phyloP scores from a whole-genome alignment of 2,329 filamentous ascomycete genomes.

The Coleophoma cylindrospora region DNA sequence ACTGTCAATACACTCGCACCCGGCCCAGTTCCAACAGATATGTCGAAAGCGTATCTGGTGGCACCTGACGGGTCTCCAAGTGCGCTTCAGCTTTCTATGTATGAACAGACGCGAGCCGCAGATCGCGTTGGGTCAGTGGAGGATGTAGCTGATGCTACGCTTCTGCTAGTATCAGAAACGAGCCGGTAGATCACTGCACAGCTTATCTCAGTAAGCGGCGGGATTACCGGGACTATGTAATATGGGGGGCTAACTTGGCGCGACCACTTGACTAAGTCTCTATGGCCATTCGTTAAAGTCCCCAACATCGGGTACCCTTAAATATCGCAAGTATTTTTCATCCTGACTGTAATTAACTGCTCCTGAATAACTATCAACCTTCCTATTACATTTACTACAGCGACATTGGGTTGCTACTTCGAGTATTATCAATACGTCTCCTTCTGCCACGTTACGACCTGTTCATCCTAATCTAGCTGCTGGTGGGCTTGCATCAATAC shows the following conservation, averaged over 20 bases:
- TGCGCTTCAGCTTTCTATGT: constrained; percentile 19
- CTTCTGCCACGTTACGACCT: too few species aligned
- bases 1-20: constrained; percentile 61
- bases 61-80: constrained; percentile 7
- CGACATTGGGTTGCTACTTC: too few species aligned
- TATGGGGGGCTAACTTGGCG: not conserved
- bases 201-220: constrained; percentile 34
- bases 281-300: not conserved
- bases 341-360: too few species aligned
- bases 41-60: constrained; percentile 20
- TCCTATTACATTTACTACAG: too few species aligned
- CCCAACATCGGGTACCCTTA: too few species aligned
- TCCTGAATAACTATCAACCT: too few species aligned
- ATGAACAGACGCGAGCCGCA: constrained; percentile 27
- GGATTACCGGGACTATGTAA: constrained; percentile 22
- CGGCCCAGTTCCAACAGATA: constrained; percentile 50
- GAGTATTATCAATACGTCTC: too few species aligned
- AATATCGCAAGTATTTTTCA: too few species aligned
- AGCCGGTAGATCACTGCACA: constrained; percentile 40
- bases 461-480: too few species aligned
- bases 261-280: not conserved
- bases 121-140: constrained; percentile 28
- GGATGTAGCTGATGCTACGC: constrained; percentile 37
- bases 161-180: constrained; percentile 33
- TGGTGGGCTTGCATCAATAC: too few species aligned